Evolutionary conservation across 2,329 filamentous ascomycete genomes (phyloP).

Genomic region (Coniochaeta hoffmannii): DNA sequence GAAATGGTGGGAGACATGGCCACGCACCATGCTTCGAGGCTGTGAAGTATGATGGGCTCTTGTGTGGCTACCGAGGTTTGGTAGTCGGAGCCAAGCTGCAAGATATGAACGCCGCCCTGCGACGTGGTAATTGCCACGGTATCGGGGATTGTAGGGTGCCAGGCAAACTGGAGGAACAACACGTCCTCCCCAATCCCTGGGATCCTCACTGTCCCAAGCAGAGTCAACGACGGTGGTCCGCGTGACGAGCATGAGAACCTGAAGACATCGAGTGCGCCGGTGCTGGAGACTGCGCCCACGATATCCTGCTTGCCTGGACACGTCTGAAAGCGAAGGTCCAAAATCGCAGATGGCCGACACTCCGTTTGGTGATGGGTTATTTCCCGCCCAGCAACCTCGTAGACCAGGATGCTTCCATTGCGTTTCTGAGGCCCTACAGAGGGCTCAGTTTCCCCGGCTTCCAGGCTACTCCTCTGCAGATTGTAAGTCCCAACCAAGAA

Average conservation of each 20-base stretch:
- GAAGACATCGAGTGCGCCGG: slow-evolving; percentile 62
- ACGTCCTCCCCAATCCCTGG: slow-evolving; percentile 44
- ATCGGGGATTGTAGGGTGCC: slow-evolving; percentile 52
- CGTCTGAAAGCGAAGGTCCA: slow-evolving; percentile 78
- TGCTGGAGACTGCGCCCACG: slow-evolving; percentile 72
- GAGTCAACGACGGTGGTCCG: slow-evolving; percentile 23
- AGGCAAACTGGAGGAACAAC: slow-evolving; percentile 66
- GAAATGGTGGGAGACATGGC: slow-evolving; percentile 40
- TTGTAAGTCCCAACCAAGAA: slow-evolving; percentile 83
- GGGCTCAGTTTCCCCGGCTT: slow-evolving; percentile 6
- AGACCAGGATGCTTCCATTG: slow-evolving; percentile 67
- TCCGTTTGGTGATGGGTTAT: slow-evolving; percentile 53
- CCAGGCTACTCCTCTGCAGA: slow-evolving; percentile 43
- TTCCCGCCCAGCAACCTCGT: slow-evolving; percentile 38
- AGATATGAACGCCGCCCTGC: slow-evolving; percentile 52
- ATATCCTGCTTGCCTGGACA: slow-evolving; percentile 35
- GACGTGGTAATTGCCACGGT: slow-evolving; percentile 66
- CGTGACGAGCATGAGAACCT: slow-evolving; percentile 34
- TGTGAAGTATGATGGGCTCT: slow-evolving; percentile 38
- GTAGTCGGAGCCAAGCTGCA: slow-evolving; percentile 38
- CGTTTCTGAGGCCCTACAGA: slow-evolving; percentile 48
- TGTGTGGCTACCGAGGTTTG: slow-evolving; percentile 23
- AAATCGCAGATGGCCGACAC: slow-evolving; percentile 62
- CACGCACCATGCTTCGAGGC: slow-evolving; percentile 68
- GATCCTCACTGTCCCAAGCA: slow-evolving; percentile 36